These are phyloP conservation scores for Vaccinium vitisidaea DNA, from an alignment of 148 eudicot genomes.

Conservation along the genomic window DNA sequence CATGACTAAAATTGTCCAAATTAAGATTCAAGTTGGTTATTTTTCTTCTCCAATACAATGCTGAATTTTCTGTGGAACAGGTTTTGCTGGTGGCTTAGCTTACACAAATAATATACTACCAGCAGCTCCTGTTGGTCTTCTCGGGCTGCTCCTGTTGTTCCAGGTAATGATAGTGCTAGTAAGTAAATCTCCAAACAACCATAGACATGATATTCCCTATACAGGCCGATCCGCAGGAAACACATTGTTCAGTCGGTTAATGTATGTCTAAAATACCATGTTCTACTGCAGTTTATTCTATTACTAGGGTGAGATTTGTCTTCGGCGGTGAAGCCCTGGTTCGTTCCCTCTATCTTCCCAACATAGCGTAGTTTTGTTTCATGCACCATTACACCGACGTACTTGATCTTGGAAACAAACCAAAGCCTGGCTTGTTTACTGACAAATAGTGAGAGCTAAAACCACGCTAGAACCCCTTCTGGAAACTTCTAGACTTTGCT, in stretches of 20 bases:
- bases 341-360: slow-evolving; percentile 33
- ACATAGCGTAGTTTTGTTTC: not conserved
- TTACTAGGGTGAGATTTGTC: slow-evolving; percentile 79
- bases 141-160: slow-evolving; percentile 76
- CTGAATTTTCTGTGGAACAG: slow-evolving; percentile 38
- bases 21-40: not conserved
- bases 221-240: not conserved
- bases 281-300: not conserved
- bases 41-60: not conserved
- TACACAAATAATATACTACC: slow-evolving; percentile 70
- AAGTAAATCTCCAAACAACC: not conserved
- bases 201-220: not conserved
- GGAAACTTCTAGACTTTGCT: no score
- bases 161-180: slow-evolving; percentile 47
- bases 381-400: not conserved
- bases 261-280: not conserved
- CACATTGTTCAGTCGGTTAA: not conserved
- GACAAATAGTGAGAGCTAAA: not conserved
- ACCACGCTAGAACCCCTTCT: no score
- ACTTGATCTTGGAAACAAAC: not conserved
- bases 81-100: slow-evolving; percentile 70
- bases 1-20: not conserved
- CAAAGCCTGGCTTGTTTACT: not conserved
- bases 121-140: slow-evolving; percentile 90
- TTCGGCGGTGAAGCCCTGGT: slow-evolving; percentile 94